Percentiles rank a stretch among this genome's conserved stretches.
Conservation (phyloP, 2,329 filamentous ascomycete genomes). For the Acrocalymma vagum region DNA sequence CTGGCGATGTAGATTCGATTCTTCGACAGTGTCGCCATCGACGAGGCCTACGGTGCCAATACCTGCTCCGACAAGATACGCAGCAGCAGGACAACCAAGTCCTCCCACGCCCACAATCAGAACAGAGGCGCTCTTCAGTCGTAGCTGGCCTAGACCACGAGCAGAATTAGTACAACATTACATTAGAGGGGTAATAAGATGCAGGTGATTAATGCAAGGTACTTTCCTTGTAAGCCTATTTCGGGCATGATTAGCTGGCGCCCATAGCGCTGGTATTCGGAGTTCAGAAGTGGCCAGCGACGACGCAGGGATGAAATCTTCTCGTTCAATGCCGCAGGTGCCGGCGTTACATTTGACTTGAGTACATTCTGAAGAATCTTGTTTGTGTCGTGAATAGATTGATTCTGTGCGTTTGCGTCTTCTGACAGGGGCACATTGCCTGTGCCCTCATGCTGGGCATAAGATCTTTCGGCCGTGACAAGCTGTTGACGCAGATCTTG, state of each 20-base stretch:
- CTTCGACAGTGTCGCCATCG: slow-evolving; percentile 87
- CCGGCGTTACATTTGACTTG: no score
- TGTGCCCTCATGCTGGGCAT: no score
- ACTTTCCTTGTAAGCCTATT: slow-evolving; percentile 75
- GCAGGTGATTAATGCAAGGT: not conserved
- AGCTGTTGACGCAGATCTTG: slow-evolving; percentile 51
- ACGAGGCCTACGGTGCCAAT: slow-evolving; percentile 84
- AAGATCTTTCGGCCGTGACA: slow-evolving; percentile 51
- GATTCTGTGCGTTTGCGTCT: no score
- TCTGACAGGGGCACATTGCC: no score
- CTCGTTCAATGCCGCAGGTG: no score
- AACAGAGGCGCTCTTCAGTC: slow-evolving; percentile 73
- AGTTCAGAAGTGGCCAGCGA: slow-evolving; percentile 73
- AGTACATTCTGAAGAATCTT: no score
- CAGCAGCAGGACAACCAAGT: slow-evolving; percentile 87
- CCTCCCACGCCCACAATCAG: slow-evolving; percentile 89
- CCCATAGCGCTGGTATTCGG: slow-evolving; percentile 88
- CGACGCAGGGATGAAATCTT: no score
- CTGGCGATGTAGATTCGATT: slow-evolving; percentile 92
- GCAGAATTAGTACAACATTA: not conserved
- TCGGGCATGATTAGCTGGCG: slow-evolving; percentile 89
- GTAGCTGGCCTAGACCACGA: slow-evolving; percentile 71
- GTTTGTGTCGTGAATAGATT: no score
- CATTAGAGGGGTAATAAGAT: not conserved
- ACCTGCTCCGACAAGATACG: slow-evolving; percentile 92